phyloP scores from a whole-genome alignment of 2,329 filamentous ascomycete species.

The Akanthomyces muscarius region DNA sequence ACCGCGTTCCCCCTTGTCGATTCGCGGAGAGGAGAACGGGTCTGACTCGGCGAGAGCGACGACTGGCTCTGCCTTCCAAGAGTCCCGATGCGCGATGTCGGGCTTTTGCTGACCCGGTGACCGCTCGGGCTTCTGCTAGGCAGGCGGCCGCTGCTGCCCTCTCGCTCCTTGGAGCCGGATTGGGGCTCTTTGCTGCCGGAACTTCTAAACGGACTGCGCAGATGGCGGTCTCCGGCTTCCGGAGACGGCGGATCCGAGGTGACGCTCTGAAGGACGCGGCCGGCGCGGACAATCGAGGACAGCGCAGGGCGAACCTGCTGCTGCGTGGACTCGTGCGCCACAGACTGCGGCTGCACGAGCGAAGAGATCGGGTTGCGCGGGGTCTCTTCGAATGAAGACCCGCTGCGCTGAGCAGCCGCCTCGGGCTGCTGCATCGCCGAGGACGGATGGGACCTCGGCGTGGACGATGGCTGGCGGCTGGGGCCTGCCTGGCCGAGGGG shows the following conservation, averaged over 20 bases:
- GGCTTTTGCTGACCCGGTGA: constrained; percentile 13
- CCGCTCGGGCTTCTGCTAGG: constrained; percentile 31
- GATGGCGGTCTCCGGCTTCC: constrained; percentile 44
- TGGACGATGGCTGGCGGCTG: not conserved
- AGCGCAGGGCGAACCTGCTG: constrained; percentile 41
- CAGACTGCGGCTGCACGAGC: constrained; percentile 31
- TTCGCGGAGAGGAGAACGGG: not conserved
- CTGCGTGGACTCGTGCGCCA: constrained; percentile 28
- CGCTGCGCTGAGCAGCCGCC: constrained; percentile 1
- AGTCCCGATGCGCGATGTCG: constrained; percentile 15
- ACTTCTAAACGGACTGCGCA: constrained; percentile 53
- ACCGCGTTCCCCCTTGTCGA: not conserved
- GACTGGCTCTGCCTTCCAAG: constrained; percentile 1
- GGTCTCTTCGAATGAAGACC: constrained; percentile 29
- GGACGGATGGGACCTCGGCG: not conserved
- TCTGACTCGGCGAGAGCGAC: constrained; percentile 14
- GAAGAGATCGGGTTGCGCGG: constrained; percentile 37
- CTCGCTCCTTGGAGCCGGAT: constrained; percentile 27
- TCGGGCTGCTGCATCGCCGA: constrained; percentile 4
- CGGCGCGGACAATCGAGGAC: constrained; percentile 56
- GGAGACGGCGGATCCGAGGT: constrained; percentile 57
- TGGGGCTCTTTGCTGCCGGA: constrained; percentile 35
- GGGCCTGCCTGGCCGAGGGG: not conserved
- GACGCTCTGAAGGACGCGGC: constrained; percentile 53
- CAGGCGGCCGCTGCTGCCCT: constrained; percentile 22